These are phyloP conservation scores for Fragosphaeria purpurea DNA, from an alignment of 2,329 filamentous ascomycete species.

Conservation along the genomic window DNA sequence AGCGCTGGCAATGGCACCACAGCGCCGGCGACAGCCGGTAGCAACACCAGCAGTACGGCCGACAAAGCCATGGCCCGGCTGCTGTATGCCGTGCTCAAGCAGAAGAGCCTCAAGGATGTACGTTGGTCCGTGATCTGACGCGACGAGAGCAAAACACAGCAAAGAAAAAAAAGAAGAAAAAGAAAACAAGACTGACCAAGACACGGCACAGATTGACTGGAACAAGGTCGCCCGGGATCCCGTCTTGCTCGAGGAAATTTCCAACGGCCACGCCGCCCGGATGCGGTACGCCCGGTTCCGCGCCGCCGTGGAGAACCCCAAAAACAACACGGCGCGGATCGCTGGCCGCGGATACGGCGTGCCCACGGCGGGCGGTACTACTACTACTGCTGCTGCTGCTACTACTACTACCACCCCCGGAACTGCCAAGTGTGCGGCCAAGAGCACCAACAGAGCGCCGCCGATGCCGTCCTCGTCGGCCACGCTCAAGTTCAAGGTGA, in stretches of 20 bases:
- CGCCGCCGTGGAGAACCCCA: conserved; percentile 24
- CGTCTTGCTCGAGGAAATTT: conserved; percentile 41
- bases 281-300: conserved; percentile 50
- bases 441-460: too few species aligned
- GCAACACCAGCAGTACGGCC: conserved; percentile 17
- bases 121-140: conserved; percentile 17
- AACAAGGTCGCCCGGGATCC: conserved; percentile 45
- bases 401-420: too few species aligned
- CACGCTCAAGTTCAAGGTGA: conserved; percentile 29
- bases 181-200: too few species aligned
- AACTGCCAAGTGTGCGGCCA: too few species aligned
- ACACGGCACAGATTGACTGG: conserved; percentile 44
- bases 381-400: too few species aligned
- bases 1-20: too few species aligned
- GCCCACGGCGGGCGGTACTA: neutral
- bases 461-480: conserved; percentile 11
- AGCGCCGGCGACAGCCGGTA: neutral
- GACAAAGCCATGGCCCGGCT: conserved; percentile 49
- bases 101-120: conserved; percentile 52
- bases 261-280: conserved; percentile 50
- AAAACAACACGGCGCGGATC: neutral
- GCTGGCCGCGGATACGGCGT: neutral
- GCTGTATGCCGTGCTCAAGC: conserved; percentile 48
- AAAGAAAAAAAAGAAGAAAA: too few species aligned
- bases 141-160: too few species aligned